phyloP scores from a whole-genome alignment of 129 eudicot genomes.

The Pittosporum tobira region DNA sequence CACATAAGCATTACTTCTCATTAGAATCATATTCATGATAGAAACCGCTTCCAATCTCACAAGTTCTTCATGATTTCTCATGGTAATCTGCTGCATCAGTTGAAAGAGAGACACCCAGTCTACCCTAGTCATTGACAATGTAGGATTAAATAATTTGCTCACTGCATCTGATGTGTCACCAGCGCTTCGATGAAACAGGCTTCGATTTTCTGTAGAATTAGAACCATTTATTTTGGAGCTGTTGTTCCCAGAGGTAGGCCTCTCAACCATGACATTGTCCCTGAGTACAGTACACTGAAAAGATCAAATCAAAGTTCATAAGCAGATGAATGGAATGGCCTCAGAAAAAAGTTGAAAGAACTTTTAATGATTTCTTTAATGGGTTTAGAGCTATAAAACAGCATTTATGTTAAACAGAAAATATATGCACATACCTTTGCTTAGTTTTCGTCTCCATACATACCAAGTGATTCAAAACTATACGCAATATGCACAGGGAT shows the following conservation, averaged over 20 bases:
- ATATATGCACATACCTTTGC: conserved; percentile 30
- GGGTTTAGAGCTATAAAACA: conserved; percentile 6
- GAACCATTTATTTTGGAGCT: conserved; percentile 12
- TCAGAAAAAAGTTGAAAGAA: not conserved
- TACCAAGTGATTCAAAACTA: conserved; percentile 33
- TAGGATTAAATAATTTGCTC: conserved; percentile 10
- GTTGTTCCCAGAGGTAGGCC: conserved; percentile 24
- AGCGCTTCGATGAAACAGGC: conserved; percentile 12
- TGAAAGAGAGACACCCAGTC: conserved; percentile 51
- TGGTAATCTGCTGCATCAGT: conserved; percentile 44
- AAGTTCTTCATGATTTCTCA: conserved; percentile 26
- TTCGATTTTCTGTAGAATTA: conserved; percentile 19
- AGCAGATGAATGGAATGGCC: conserved; percentile 24
- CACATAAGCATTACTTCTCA: conserved; percentile 58
- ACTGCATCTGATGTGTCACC: conserved; percentile 18
- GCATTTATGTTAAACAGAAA: not conserved
- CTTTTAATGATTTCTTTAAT: not conserved
- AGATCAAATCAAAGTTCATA: conserved; percentile 68
- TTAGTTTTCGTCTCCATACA: conserved; percentile 25
- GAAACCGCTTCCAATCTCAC: conserved; percentile 65
- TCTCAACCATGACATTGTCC: conserved; percentile 67
- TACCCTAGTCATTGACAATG: conserved; percentile 25
- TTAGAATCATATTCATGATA: conserved; percentile 61
- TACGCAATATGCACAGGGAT: conserved; percentile 51
- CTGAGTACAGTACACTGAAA: conserved; percentile 82